phyloP scores from a whole-genome alignment of 805 yeast genomes.

The Jamesozyma gamospora region DNA sequence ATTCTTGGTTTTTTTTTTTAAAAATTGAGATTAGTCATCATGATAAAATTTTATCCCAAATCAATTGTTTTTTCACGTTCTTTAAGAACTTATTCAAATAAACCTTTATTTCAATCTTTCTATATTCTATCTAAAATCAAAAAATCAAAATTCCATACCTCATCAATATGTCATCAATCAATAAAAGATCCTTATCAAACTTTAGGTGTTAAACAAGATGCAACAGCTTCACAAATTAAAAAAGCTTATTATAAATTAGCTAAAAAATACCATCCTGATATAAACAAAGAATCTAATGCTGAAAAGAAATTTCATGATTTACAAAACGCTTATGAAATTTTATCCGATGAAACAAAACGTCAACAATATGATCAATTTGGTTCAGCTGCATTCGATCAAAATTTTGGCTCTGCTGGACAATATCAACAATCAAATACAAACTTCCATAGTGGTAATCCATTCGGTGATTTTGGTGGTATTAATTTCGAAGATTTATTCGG shows the following conservation, averaged over 20 bases:
- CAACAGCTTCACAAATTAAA: slow-evolving; percentile 78
- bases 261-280: slow-evolving; percentile 92
- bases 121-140: neutral
- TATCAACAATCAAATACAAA: slow-evolving; percentile 20
- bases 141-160: slow-evolving; percentile 7
- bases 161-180: slow-evolving; percentile 6
- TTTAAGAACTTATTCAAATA: neutral
- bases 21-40: neutral
- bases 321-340: slow-evolving; percentile 88
- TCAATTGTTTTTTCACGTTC: neutral
- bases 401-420: slow-evolving; percentile 29
- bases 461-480: slow-evolving; percentile 37
- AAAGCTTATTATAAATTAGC: slow-evolving; percentile 91
- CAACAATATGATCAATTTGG: slow-evolving; percentile 90
- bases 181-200: slow-evolving; percentile 71
- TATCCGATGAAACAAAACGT: slow-evolving; percentile 76
- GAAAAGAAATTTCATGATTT: slow-evolving; percentile 84
- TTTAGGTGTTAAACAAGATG: slow-evolving; percentile 64
- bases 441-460: slow-evolving; percentile 29
- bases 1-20: no score
- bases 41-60: slow-evolving; percentile 1
- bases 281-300: slow-evolving; percentile 82
- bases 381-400: slow-evolving; percentile 66
- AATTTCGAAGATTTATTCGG: slow-evolving; percentile 60
- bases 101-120: neutral